Conservation (phyloP, 108 stramenopile genomes). For the Stephanodiscus triporus region DNA sequence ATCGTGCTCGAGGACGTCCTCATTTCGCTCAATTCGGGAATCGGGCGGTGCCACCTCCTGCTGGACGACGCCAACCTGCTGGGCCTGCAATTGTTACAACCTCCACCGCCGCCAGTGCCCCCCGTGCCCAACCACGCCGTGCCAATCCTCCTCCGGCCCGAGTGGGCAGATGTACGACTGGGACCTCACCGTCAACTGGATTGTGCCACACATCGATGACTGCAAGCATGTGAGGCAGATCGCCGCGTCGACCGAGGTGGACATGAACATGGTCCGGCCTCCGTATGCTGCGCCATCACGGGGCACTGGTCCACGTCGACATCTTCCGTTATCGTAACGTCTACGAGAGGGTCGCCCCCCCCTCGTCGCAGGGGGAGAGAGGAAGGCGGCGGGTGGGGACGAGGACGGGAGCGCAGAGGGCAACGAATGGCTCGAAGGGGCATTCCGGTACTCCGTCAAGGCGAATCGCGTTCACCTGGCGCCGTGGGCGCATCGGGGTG, state of each 20-base stretch:
- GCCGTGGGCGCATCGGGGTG: background rate
- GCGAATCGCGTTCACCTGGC: conserved; percentile 14
- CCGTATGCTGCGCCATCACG: conserved; percentile 82
- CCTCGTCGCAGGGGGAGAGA: conserved; percentile 21
- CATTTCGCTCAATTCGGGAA: conserved; percentile 69
- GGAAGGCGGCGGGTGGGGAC: background rate
- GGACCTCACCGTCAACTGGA: conserved; percentile 91
- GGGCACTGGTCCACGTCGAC: conserved; percentile 83
- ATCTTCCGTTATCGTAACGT: conserved; percentile 91
- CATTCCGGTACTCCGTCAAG: conserved; percentile 41
- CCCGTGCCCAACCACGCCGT: conserved; percentile 79
- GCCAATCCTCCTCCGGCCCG: conserved; percentile 74
- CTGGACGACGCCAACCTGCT: conserved; percentile 72
- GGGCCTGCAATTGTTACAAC: conserved; percentile 74
- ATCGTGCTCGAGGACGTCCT: conserved; percentile 62
- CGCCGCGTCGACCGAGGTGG: conserved; percentile 79
- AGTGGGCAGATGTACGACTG: conserved; percentile 82
- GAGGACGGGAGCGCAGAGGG: background rate
- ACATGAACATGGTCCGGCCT: conserved; percentile 89
- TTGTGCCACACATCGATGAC: conserved; percentile 88
- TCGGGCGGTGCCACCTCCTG: conserved; percentile 71
- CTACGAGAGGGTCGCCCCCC: conserved; percentile 77
- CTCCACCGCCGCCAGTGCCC: conserved; percentile 67
- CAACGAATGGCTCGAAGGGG: conserved; percentile 50
- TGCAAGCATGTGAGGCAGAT: conserved; percentile 79